Base-by-base conservation (phyloP, 768 basidiomycete genomes). In the Asterophora parasitica region DNA sequence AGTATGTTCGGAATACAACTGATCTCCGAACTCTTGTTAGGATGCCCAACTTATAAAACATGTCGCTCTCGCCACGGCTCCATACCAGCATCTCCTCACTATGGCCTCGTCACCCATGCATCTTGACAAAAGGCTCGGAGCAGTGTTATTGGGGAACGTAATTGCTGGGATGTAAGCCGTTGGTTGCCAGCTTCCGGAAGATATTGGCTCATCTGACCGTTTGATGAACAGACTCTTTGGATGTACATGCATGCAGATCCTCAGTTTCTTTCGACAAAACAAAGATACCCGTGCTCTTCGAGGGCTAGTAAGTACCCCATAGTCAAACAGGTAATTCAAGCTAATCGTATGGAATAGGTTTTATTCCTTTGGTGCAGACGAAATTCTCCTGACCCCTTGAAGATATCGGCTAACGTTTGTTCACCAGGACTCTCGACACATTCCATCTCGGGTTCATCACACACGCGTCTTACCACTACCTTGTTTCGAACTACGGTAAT, bases 341-440 rank as follows among this genome's bases (percentile, higher is more conserved):
- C 27, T n/a, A 28, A 17, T n/a, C 3, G 12, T 20, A 23, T 17
- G n/a, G 7, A 16, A 7, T 12, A 50, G 49, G 16, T 44, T 4
- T 26, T 33, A 6, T 17, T 50, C 13, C 31, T 50, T 7, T 50
- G 49, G 49, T 50, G 19, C 13, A 12, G 3, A 17, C 1, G 1
- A 40, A 6, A 20, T 3, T 26, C 23, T 40, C 15, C 19, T 4
- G 11, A 16, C 4, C 38, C 13, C 9, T 34, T 5, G 9, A 12
- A 9, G n/a, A 11, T 4, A 11, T 17, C 34, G 12, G 13, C n/a
- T 33, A 17, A 7, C 17, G 15, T 30, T 1, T 28, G 8, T 34
- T 9, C n/a, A 8, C 36, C 71, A 3, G 84, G 83, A 15, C 41
- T 15, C 40, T 51, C 15, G 45, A 51, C 36, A 46, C 50, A 12